Evolutionary conservation across 208 protist species (phyloP).

Genomic region (Plasmodiophora brassicae): DNA sequence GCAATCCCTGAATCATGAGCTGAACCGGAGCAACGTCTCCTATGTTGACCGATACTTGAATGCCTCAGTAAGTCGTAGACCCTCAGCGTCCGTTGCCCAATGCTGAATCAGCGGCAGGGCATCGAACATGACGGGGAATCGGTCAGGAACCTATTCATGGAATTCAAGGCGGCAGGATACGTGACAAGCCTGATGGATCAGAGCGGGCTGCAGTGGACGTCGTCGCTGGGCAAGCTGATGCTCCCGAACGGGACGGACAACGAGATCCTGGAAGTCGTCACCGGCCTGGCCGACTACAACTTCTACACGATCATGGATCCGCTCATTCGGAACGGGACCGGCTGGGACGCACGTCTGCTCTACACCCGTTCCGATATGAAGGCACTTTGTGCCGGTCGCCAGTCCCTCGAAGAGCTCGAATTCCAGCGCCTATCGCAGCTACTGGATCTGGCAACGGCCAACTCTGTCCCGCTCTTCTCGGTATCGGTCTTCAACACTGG

Average conservation of each 20-base stretch:
- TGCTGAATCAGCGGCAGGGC: too few species aligned
- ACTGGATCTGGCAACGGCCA: not conserved
- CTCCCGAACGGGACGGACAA: not conserved
- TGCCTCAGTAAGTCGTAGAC: too few species aligned
- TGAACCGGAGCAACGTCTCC: not conserved
- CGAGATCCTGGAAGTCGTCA: not conserved
- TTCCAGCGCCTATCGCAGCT: not conserved
- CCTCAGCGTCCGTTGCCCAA: too few species aligned
- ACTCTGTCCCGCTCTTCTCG: not conserved
- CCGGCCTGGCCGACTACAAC: not conserved
- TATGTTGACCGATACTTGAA: not conserved
- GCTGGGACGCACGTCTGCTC: not conserved
- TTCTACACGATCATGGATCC: not conserved
- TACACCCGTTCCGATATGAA: not conserved
- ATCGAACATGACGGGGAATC: not conserved
- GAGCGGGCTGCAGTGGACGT: not conserved
- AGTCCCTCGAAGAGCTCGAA: not conserved
- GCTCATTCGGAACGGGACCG: not conserved
- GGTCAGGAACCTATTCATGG: not conserved
- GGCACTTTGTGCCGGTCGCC: not conserved
- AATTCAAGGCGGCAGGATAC: not conserved
- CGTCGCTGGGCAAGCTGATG: not conserved
- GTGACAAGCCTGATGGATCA: not conserved
- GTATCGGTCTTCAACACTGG: conserved; percentile 3
- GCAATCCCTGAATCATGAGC: not conserved